A percentile compares a stretch with the other conserved stretches of the same genome.
These are phyloP conservation scores for Gossypium trilobum DNA, from an alignment of 441 rosid genomes.

Conservation along the genomic window DNA sequence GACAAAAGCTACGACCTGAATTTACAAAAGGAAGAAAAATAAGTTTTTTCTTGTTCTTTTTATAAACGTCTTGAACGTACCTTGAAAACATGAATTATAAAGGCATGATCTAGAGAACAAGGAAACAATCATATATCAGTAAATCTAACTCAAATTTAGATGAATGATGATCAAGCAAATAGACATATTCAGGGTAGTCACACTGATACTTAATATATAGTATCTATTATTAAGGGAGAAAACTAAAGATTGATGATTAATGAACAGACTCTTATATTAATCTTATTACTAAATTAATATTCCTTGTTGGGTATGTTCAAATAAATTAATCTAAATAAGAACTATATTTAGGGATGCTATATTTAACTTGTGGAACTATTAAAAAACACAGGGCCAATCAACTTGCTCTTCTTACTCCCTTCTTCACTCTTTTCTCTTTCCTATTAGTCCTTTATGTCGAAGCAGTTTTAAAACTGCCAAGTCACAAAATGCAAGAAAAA, in stretches of 20 bases:
- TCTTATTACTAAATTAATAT: not conserved
- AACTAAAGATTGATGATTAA: too few relatives aligned
- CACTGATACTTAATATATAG: not conserved
- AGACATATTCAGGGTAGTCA: not conserved
- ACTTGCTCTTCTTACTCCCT: not conserved
- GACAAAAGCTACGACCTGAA: slow-evolving; percentile 90
- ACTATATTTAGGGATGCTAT: not conserved
- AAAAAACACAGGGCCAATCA: not conserved
- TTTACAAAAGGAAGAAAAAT: slow-evolving; percentile 17
- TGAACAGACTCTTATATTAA: too few relatives aligned
- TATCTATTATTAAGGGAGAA: not conserved
- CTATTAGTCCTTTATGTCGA: not conserved
- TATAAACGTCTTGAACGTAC: not conserved
- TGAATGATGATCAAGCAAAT: not conserved
- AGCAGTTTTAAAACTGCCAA: not conserved
- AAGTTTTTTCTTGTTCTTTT: slow-evolving; percentile 6
- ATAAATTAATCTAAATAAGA: not conserved
- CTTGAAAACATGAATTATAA: not conserved
- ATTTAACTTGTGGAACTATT: not conserved
- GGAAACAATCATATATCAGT: not conserved
- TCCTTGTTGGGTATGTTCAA: not conserved
- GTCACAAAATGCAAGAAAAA: not conserved
- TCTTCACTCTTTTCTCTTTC: not conserved
- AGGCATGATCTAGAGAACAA: not conserved
- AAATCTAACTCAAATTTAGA: not conserved